Evolutionary conservation across 768 basidiomycete species (phyloP).

Genomic region (Clitopilus passeckerianus): DNA sequence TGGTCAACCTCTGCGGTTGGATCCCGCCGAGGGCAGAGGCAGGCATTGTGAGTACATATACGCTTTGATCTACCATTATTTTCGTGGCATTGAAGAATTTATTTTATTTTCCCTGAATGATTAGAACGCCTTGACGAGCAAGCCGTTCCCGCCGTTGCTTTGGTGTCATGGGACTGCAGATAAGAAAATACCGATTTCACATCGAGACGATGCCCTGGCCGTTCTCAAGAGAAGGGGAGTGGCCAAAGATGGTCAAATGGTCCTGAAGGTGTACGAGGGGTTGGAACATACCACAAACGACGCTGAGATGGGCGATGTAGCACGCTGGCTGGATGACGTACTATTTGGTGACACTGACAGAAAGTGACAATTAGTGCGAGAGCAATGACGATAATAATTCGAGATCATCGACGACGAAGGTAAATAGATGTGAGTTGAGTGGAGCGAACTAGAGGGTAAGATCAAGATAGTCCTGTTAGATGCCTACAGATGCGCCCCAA

Average conservation of each 20-base stretch:
- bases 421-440: background rate
- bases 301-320: conserved; percentile 2
- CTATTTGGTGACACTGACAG: background rate
- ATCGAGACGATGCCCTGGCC: conserved; percentile 20
- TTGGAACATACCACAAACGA: conserved; percentile 3
- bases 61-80: background rate
- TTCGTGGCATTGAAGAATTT: too few species aligned
- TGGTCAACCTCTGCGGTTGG: conserved; percentile 33
- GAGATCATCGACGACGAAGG: background rate
- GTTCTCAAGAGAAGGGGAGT: conserved; percentile 19
- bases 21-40: conserved; percentile 23
- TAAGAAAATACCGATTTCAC: conserved; percentile 22
- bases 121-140: background rate
- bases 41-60: conserved; percentile 12
- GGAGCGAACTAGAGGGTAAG: background rate
- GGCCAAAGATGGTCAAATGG: conserved; percentile 1
- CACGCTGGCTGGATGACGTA: conserved; percentile 1
- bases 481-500: background rate
- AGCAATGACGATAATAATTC: background rate
- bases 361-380: background rate
- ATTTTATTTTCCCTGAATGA: too few species aligned
- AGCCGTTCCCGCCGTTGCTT: conserved; percentile 20
- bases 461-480: background rate
- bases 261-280: background rate
- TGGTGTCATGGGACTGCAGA: conserved; percentile 32